These are phyloP conservation scores for Thymus quinquecostatus DNA, from an alignment of 257 asterid species.

Conservation along the genomic window DNA sequence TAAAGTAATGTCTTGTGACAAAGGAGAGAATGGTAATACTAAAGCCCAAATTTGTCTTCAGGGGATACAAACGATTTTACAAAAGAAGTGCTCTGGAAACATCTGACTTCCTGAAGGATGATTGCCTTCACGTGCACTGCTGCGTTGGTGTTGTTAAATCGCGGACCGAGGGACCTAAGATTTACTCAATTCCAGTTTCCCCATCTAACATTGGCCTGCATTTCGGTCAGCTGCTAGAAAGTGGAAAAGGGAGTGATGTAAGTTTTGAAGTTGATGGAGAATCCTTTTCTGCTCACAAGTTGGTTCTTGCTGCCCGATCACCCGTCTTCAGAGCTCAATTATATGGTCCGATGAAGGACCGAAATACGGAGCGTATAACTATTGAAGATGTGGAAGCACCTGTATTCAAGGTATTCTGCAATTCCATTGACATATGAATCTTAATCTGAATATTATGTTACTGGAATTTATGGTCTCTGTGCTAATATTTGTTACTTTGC, in stretches of 20 bases:
- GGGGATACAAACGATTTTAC: constrained; percentile 92
- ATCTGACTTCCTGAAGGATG: constrained; percentile 88
- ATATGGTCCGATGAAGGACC: constrained; percentile 96
- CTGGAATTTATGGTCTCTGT: neutral
- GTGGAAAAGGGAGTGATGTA: constrained; percentile 73
- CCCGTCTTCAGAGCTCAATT: constrained; percentile 95
- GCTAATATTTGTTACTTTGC: neutral
- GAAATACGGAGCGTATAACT: constrained; percentile 59
- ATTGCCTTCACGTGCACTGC: constrained; percentile 86
- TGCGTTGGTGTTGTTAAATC: constrained; percentile 92
- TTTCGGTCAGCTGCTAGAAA: constrained; percentile 82
- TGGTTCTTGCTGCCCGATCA: constrained; percentile 95
- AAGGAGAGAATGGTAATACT: neutral
- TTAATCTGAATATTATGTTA: neutral
- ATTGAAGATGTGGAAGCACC: constrained; percentile 88
- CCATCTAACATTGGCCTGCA: constrained; percentile 89
- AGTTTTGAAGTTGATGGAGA: constrained; percentile 78
- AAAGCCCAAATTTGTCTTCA: constrained; percentile 39
- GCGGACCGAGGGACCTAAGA: constrained; percentile 83
- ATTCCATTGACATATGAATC: constrained; percentile 7
- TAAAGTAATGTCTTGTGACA: constrained; percentile 1
- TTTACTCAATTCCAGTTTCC: constrained; percentile 69
- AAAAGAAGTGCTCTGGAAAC: constrained; percentile 75
- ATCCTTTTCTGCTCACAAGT: constrained; percentile 76
- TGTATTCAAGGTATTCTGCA: constrained; percentile 73